phyloP scores from a whole-genome alignment of 2,329 filamentous ascomycete genomes.

The Neofusicoccum ribis region DNA sequence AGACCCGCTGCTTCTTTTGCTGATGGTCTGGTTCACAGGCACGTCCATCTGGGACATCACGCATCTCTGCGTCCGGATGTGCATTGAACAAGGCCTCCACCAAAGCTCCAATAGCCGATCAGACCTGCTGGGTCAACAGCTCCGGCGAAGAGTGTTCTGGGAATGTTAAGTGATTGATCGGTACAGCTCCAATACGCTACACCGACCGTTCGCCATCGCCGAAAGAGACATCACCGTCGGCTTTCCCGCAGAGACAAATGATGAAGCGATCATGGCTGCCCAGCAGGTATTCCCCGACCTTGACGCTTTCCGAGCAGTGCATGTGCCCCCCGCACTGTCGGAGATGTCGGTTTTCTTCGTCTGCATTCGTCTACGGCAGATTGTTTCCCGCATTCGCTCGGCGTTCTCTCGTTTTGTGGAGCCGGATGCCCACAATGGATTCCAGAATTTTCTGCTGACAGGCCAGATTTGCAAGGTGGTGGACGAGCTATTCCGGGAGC shows the following conservation, averaged over 20 bases:
- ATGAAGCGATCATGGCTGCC: slow-evolving; percentile 26
- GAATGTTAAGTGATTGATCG: slow-evolving; percentile 48
- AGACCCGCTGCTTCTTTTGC: too few relatives aligned
- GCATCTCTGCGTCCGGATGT: slow-evolving; percentile 43
- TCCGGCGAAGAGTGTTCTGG: slow-evolving; percentile 46
- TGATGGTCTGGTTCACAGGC: neutral
- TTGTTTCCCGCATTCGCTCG: slow-evolving; percentile 43
- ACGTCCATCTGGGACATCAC: slow-evolving; percentile 39
- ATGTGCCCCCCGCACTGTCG: slow-evolving; percentile 11
- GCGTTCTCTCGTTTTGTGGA: slow-evolving; percentile 27
- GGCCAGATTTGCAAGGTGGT: neutral
- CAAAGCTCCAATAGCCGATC: slow-evolving; percentile 14
- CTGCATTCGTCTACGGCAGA: slow-evolving; percentile 40
- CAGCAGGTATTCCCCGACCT: neutral
- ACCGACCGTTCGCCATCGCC: slow-evolving; percentile 44
- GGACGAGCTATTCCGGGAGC: slow-evolving; percentile 32
- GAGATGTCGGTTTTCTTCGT: slow-evolving; percentile 44
- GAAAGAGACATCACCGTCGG: slow-evolving; percentile 42
- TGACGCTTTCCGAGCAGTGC: slow-evolving; percentile 26
- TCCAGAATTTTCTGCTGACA: neutral
- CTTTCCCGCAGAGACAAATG: slow-evolving; percentile 39
- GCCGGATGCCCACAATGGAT: neutral
- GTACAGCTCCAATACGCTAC: slow-evolving; percentile 46
- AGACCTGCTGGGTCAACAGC: slow-evolving; percentile 36
- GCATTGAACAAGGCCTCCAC: slow-evolving; percentile 42